phyloP scores from a whole-genome alignment of 2,329 filamentous ascomycete species.

The Paradendryphiella salina region DNA sequence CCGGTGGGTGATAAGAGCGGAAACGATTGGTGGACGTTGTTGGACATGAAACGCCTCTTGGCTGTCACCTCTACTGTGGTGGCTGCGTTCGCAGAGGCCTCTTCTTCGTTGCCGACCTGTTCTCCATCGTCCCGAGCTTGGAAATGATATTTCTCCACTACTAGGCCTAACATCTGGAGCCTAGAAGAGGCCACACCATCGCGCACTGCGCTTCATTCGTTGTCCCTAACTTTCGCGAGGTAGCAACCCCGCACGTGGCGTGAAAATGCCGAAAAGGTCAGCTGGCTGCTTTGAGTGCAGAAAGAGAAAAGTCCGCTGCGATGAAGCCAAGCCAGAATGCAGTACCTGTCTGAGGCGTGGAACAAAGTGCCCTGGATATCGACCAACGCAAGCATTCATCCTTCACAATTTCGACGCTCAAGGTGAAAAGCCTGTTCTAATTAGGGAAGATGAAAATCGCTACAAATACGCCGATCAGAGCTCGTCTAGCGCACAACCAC shows the following conservation, averaged over 20 bases:
- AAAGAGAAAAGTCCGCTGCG: slow-evolving; percentile 45
- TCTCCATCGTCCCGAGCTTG: not conserved
- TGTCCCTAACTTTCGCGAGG: slow-evolving; percentile 5
- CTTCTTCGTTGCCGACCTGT: slow-evolving; percentile 1
- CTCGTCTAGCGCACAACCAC: slow-evolving; percentile 7
- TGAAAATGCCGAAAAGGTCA: slow-evolving; percentile 44
- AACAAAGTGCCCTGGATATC: slow-evolving; percentile 44
- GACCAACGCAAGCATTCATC: slow-evolving; percentile 42
- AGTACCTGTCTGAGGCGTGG: slow-evolving; percentile 41
- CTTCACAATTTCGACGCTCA: slow-evolving; percentile 40
- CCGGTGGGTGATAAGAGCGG: slow-evolving; percentile 1
- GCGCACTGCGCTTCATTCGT: not conserved
- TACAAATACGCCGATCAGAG: slow-evolving; percentile 39
- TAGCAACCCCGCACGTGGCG: slow-evolving; percentile 9
- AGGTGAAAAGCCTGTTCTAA: slow-evolving; percentile 35
- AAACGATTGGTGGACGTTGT: slow-evolving; percentile 11
- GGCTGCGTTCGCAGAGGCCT: slow-evolving; percentile 6
- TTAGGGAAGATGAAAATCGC: slow-evolving; percentile 42
- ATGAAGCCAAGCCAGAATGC: slow-evolving; percentile 44
- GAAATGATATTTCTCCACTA: slow-evolving; percentile 6
- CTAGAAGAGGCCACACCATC: not conserved
- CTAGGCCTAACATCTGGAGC: not conserved
- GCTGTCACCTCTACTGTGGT: slow-evolving; percentile 11
- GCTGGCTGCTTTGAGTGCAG: slow-evolving; percentile 45
- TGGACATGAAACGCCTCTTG: slow-evolving; percentile 16